Evolutionary conservation across 768 basidiomycete species (phyloP).

Genomic region (Naganishia antarctica): DNA sequence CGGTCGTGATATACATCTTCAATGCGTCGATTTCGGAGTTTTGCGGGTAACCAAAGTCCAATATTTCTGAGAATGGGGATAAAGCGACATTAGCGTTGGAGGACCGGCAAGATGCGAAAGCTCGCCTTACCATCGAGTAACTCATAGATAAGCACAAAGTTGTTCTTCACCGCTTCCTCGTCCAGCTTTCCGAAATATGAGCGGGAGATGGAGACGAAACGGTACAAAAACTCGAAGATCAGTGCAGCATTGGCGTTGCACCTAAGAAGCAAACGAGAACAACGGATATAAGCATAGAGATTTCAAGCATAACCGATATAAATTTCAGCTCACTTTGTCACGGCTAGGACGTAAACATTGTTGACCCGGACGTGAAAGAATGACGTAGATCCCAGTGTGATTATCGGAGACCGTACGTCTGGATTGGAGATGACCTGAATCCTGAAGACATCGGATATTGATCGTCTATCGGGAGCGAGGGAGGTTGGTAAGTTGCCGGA

Average conservation of each 20-base stretch:
- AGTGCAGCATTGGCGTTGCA: conserved; percentile 96
- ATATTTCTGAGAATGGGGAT: conserved; percentile 65
- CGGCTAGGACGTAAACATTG: conserved; percentile 90
- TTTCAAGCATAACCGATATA: not conserved
- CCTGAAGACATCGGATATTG: conserved; percentile 94
- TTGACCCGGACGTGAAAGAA: conserved; percentile 97
- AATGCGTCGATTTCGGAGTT: conserved; percentile 97
- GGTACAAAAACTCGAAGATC: conserved; percentile 95
- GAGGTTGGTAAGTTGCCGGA: too few relatives aligned
- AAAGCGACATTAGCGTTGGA: not conserved
- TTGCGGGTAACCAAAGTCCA: conserved; percentile 98
- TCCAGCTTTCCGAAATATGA: conserved; percentile 98
- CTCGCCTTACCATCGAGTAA: conserved; percentile 76
- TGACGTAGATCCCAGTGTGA: conserved; percentile 94
- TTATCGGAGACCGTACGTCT: conserved; percentile 92
- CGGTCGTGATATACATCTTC: conserved; percentile 96
- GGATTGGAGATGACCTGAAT: conserved; percentile 98
- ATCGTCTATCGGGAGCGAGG: conserved; percentile 59
- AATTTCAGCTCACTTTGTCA: conserved; percentile 70
- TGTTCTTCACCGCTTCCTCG: conserved; percentile 97
- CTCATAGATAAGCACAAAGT: conserved; percentile 97
- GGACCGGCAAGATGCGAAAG: not conserved
- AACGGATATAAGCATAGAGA: not conserved
- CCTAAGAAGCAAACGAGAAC: conserved; percentile 52
- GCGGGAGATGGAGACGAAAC: conserved; percentile 88